Base-by-base conservation (phyloP, 2,329 filamentous ascomycete genomes). In the Arthrobotrys entomopaga region DNA sequence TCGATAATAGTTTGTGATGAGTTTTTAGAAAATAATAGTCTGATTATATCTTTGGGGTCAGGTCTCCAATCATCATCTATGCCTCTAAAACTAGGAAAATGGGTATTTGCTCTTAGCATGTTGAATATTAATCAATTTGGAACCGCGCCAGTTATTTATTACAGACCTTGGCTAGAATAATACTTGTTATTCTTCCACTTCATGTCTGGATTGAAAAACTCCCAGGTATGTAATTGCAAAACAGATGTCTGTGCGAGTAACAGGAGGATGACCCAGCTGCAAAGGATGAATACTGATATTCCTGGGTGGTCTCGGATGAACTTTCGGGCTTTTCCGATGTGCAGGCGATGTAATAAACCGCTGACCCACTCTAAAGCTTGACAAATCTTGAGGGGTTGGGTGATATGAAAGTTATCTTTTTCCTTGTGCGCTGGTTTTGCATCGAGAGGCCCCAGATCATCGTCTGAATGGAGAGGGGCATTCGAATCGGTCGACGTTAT, bases 1-100 rank as follows among this genome's bases (percentile, higher is more conserved):
- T 75, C 71, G 24, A 65, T 56, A n/a, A 75, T 63, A 2, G 70
- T 67, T 42, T 74, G 70, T 5, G 70, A 63, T 1, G 43, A 58
- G 24, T 74, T 74, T 20, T 74, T 74, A 0, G 70, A 74, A 52
- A 67, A 67, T 10, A 74, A 56, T 2, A 74, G 46, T 40, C 29
- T 54, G 43, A 74, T 29, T 40, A 67, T 59, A 26, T 66, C 58
- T 54, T 15, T 59, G 19, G 63, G 50, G 24, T 74, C 58, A 52
- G 63, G 63, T 20, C 58, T 64, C 70, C 57, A 67, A 38, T 64
- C 54, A 59, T 57, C 53, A 54, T 63, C 70, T 74, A 67, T 20
- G 11, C 59, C 58, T 29, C 53, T 40, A n/a, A 29, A 58, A 26
- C 4, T 5, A 8, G 13, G 59, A 19, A 53, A 53, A 2, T 38